Conservation (phyloP, 73 alveolate species). For the Durusdinium trenchii region DNA sequence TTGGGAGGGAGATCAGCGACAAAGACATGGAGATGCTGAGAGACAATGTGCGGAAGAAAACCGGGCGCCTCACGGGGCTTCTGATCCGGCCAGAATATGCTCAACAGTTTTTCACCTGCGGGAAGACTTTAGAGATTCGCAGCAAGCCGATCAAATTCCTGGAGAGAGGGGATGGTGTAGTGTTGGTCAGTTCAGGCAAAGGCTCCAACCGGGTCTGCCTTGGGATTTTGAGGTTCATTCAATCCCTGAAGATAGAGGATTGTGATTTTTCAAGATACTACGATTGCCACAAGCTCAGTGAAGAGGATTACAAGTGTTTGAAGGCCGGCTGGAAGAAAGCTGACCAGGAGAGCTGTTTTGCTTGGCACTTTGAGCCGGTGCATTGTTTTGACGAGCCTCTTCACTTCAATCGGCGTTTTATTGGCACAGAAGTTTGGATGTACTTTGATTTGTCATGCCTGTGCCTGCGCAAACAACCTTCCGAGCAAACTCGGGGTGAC, state of each 20-base stretch:
- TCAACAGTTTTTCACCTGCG: background rate
- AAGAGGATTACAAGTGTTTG: background rate
- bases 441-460: background rate
- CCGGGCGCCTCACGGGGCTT: background rate
- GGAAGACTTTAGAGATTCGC: background rate
- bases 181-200: background rate
- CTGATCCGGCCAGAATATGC: background rate
- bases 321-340: background rate
- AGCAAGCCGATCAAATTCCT: background rate
- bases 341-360: background rate
- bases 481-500: too few species aligned
- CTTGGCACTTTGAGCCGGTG: background rate
- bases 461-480: background rate
- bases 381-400: background rate
- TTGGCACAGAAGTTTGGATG: background rate
- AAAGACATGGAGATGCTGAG: background rate
- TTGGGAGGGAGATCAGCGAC: too few species aligned
- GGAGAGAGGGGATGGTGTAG: background rate
- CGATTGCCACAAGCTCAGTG: background rate
- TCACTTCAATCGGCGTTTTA: background rate
- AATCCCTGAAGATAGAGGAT: background rate
- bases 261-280: background rate
- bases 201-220: background rate
- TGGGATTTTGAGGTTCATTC: background rate
- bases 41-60: background rate